Conservation (phyloP, 169 alveolate species). For the Miamiensis avidus region DNA sequence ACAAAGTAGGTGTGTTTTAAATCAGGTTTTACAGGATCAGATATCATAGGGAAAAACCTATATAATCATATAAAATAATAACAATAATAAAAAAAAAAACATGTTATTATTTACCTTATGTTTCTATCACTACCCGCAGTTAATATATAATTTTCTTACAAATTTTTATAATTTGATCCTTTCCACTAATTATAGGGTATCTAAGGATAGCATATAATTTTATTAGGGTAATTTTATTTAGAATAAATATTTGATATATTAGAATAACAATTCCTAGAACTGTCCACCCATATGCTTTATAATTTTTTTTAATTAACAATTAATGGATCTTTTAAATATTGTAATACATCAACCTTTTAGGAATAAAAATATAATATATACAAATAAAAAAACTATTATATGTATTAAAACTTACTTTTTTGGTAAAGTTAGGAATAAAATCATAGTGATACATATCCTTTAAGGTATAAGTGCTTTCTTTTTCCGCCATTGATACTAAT, state of each 20-base stretch:
- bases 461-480: conserved; percentile 2
- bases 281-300: conserved; percentile 8
- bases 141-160: conserved; percentile 4
- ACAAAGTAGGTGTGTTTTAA: not conserved
- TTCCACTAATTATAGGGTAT: not conserved
- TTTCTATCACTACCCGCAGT: conserved; percentile 26
- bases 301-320: conserved; percentile 2
- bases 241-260: conserved; percentile 3
- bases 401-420: not conserved
- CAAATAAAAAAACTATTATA: too few relatives aligned
- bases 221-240: not conserved
- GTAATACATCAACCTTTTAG: conserved; percentile 3
- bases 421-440: conserved; percentile 18
- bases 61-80: too few relatives aligned
- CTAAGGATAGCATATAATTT: conserved; percentile 12
- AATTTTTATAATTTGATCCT: not conserved
- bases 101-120: not conserved
- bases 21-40: conserved; percentile 2
- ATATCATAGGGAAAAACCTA: conserved; percentile 2
- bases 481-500: not conserved
- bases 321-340: conserved; percentile 24
- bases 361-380: not conserved
- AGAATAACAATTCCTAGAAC: conserved; percentile 5
- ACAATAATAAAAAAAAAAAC: not conserved
- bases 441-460: conserved; percentile 24